Percentiles rank a stretch among this genome's conserved stretches.
phyloP scores from a whole-genome alignment of 257 asterid genomes.

The Nicotiana tabacum region DNA sequence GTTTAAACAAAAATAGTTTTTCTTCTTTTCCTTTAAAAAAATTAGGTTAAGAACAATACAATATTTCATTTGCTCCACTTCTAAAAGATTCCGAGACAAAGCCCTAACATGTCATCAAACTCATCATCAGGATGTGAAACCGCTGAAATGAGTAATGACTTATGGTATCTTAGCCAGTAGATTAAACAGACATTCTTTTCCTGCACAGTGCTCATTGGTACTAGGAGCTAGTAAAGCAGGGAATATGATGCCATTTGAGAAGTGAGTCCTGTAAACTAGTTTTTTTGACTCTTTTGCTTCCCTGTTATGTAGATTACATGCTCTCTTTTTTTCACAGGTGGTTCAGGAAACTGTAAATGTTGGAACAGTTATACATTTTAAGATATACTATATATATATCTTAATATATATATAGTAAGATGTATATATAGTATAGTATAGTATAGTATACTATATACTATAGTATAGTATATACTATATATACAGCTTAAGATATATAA shows the following conservation, averaged over 20 bases:
- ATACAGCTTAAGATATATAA: too few species aligned
- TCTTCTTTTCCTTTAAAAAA: neutral
- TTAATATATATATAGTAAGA: too few species aligned
- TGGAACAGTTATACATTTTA: too few species aligned
- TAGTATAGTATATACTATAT: too few species aligned
- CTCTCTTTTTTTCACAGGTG: neutral
- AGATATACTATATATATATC: too few species aligned
- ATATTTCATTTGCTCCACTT: neutral
- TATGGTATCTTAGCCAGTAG: neutral
- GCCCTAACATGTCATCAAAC: neutral
- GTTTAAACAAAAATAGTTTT: neutral
- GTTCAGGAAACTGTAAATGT: too few species aligned
- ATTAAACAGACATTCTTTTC: neutral
- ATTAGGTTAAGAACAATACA: neutral
- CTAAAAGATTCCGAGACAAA: neutral
- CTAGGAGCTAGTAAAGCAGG: neutral
- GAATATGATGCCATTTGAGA: slow-evolving; percentile 3
- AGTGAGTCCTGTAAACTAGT: slow-evolving; percentile 21
- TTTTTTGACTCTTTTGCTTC: neutral
- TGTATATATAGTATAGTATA: too few species aligned
- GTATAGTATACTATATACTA: too few species aligned
- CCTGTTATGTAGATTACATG: slow-evolving; percentile 13
- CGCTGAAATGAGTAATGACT: neutral
- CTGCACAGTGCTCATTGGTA: neutral
- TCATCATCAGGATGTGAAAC: neutral